These are phyloP conservation scores for Vitis labrusca DNA, from an alignment of 164 flowering plant genomes.

Conservation along the genomic window DNA sequence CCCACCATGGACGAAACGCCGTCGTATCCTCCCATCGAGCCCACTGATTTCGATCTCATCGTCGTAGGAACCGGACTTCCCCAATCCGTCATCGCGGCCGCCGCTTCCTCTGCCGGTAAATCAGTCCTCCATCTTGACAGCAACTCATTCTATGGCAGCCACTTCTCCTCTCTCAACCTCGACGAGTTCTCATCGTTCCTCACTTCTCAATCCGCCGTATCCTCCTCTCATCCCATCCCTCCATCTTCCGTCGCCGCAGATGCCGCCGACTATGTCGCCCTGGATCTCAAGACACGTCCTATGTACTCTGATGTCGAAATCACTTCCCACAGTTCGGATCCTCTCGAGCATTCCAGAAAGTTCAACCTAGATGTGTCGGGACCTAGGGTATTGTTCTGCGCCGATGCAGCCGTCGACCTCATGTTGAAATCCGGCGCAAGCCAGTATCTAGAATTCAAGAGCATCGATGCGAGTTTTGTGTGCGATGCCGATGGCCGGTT, in stretches of 20 bases:
- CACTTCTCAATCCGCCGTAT: slow-evolving; percentile 27
- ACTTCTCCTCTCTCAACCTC: slow-evolving; percentile 65
- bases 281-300: slow-evolving; percentile 28
- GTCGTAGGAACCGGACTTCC: slow-evolving; percentile 82
- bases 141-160: slow-evolving; percentile 76
- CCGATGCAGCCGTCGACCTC: slow-evolving; percentile 63
- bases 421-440: slow-evolving; percentile 61
- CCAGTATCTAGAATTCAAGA: slow-evolving; percentile 76
- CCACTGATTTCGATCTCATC: slow-evolving; percentile 68
- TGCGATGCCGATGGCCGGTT: slow-evolving; percentile 41
- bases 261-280: slow-evolving; percentile 14
- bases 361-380: slow-evolving; percentile 68
- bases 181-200: slow-evolving; percentile 51
- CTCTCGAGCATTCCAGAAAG: slow-evolving; percentile 38
- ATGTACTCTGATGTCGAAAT: slow-evolving; percentile 59
- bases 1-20: slow-evolving; percentile 35
- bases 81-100: slow-evolving; percentile 76
- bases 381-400: slow-evolving; percentile 79
- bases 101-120: slow-evolving; percentile 69
- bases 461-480: slow-evolving; percentile 63
- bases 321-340: slow-evolving; percentile 24
- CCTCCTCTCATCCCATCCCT: slow-evolving; percentile 7
- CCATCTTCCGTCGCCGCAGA: not conserved
- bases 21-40: slow-evolving; percentile 66
- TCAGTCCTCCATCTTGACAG: slow-evolving; percentile 90